Conservation (phyloP, 2,329 filamentous ascomycete species). For the Trematosphaeria pertusa region DNA sequence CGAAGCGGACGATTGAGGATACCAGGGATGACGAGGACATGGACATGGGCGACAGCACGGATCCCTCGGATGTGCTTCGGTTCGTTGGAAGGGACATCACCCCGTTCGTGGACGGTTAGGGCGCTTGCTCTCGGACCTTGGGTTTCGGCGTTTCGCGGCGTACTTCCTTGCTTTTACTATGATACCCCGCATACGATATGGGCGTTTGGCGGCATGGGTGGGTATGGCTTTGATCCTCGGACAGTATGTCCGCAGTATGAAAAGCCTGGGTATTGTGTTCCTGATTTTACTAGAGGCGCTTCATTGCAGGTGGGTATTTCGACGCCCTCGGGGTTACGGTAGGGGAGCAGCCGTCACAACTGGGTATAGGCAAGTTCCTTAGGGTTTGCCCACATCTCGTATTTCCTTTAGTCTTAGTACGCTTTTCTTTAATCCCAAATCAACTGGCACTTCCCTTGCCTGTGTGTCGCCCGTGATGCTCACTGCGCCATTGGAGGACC, state of each 20-base stretch:
- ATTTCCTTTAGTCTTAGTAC: too few relatives aligned
- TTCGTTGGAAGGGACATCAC: slow-evolving; percentile 37
- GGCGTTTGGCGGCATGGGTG: neutral
- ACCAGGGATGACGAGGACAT: slow-evolving; percentile 37
- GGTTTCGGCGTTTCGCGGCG: slow-evolving; percentile 15
- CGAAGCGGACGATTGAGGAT: slow-evolving; percentile 39
- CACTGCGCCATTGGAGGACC: too few relatives aligned
- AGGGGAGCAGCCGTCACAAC: neutral
- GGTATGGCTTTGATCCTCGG: neutral
- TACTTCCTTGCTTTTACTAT: slow-evolving; percentile 10
- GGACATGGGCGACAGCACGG: slow-evolving; percentile 37
- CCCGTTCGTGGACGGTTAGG: slow-evolving; percentile 30
- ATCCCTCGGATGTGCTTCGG: slow-evolving; percentile 39
- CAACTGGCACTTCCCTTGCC: too few relatives aligned
- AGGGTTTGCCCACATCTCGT: too few relatives aligned
- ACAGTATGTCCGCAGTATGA: neutral
- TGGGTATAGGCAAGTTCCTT: neutral
- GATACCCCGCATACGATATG: slow-evolving; percentile 3
- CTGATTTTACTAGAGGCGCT: neutral
- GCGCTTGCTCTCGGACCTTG: slow-evolving; percentile 2
- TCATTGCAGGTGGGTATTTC: neutral
- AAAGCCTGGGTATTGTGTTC: neutral
- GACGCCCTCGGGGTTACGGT: neutral
- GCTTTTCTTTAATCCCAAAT: too few relatives aligned
- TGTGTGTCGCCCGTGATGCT: too few relatives aligned